phyloP scores from a whole-genome alignment of 331 rosid species.

The Rhamnella rubrinervis region DNA sequence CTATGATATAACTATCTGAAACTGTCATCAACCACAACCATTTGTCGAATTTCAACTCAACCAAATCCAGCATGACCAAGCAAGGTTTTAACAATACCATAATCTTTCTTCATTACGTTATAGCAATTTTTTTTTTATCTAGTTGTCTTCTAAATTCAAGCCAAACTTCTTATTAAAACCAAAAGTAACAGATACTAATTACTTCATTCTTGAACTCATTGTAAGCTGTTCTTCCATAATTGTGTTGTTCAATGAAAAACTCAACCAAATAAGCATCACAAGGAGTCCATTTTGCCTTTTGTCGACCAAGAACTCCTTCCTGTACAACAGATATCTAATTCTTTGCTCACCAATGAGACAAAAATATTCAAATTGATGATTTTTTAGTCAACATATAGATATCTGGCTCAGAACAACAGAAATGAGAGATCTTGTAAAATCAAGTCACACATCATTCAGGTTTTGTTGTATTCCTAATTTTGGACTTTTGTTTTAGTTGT shows the following conservation, averaged over 20 bases:
- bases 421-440: neutral
- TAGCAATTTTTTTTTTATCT: slow-evolving; percentile 47
- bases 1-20: slow-evolving; percentile 40
- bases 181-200: slow-evolving; percentile 34
- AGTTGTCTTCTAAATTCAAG: slow-evolving; percentile 44
- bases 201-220: slow-evolving; percentile 45
- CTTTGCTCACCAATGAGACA: neutral
- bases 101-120: slow-evolving; percentile 47
- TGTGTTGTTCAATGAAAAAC: slow-evolving; percentile 34
- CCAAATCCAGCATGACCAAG: slow-evolving; percentile 36
- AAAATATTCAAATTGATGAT: neutral
- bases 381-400: neutral
- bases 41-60: slow-evolving; percentile 41
- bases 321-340: slow-evolving; percentile 33
- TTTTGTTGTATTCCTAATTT: neutral
- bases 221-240: slow-evolving; percentile 43
- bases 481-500: too few species aligned
- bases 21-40: slow-evolving; percentile 47
- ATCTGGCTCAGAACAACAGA: neutral
- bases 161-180: slow-evolving; percentile 36
- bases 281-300: slow-evolving; percentile 42
- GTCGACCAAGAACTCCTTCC: slow-evolving; percentile 32
- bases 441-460: neutral
- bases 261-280: slow-evolving; percentile 44
- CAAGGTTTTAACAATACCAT: slow-evolving; percentile 38